phyloP scores from a whole-genome alignment of 495 filamentous ascomycete species.

The Jackrogersella multiformis region DNA sequence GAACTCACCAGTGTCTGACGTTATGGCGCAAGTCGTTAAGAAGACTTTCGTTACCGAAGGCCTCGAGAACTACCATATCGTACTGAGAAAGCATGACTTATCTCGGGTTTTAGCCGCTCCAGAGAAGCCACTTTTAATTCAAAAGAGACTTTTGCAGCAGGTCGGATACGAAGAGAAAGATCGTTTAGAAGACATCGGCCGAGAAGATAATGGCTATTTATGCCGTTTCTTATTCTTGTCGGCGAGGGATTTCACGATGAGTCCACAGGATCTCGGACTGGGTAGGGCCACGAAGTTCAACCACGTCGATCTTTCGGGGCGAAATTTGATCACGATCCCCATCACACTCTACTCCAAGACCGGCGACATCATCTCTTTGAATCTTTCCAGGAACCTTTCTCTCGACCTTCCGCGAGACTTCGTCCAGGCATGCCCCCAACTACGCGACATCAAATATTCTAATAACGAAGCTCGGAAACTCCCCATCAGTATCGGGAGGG shows the following conservation, averaged over 20 bases:
- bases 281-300: constrained; percentile 84
- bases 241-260: constrained; percentile 74
- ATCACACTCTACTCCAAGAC: constrained; percentile 92
- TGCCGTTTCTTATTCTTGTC: constrained; percentile 95
- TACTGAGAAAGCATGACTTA: constrained; percentile 93
- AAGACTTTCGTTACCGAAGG: constrained; percentile 93
- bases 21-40: constrained; percentile 82
- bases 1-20: constrained; percentile 83
- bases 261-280: constrained; percentile 76
- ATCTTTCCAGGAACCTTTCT: constrained; percentile 89
- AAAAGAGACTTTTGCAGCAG: constrained; percentile 91
- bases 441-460: constrained; percentile 94
- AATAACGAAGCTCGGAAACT: constrained; percentile 89
- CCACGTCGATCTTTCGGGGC: constrained; percentile 90
- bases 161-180: constrained; percentile 91
- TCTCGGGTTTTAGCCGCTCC: constrained; percentile 77
- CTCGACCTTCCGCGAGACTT: constrained; percentile 96
- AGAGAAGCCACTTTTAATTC: constrained; percentile 89
- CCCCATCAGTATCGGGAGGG: constrained; percentile 85
- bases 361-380: constrained; percentile 91
- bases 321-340: constrained; percentile 93
- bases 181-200: constrained; percentile 90
- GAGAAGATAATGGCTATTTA: constrained; percentile 96
- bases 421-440: constrained; percentile 87
- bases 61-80: constrained; percentile 91